Conservation (phyloP, 2,329 filamentous ascomycete genomes). For the Fonsecaea multimorphosa region DNA sequence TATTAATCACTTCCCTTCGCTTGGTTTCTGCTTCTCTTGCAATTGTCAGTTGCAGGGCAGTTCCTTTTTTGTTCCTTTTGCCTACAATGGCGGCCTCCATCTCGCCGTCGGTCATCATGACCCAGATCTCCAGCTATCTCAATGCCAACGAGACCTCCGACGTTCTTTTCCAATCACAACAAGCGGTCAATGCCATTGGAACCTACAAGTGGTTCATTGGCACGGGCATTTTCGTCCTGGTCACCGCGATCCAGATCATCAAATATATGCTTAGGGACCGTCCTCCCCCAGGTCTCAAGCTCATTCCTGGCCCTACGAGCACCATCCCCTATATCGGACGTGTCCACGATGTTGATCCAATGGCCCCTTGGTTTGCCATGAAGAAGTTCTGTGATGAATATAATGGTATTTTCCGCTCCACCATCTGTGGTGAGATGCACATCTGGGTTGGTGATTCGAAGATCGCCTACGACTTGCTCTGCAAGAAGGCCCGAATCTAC, state of each 20-base stretch:
- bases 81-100: conserved; percentile 39
- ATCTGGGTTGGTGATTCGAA: conserved; percentile 39
- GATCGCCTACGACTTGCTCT: conserved; percentile 40
- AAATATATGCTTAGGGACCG: conserved; percentile 38
- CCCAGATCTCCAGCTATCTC: conserved; percentile 38
- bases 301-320: conserved; percentile 37
- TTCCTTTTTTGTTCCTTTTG: conserved; percentile 5
- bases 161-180: conserved; percentile 39
- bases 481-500: conserved; percentile 41
- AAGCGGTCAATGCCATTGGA: conserved; percentile 36
- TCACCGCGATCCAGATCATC: conserved; percentile 49
- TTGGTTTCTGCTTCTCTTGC: conserved; percentile 21
- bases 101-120: conserved; percentile 42
- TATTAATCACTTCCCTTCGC: conserved; percentile 24
- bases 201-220: conserved; percentile 42
- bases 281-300: conserved; percentile 39
- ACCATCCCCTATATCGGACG: conserved; percentile 40
- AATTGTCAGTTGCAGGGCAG: conserved; percentile 24
- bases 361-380: conserved; percentile 41
- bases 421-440: conserved; percentile 42
- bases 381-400: conserved; percentile 40
- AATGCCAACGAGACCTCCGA: conserved; percentile 36
- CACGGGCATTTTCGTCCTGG: conserved; percentile 38
- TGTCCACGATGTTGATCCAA: conserved; percentile 41
- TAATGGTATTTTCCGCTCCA: conserved; percentile 39